A percentile compares a stretch with the other conserved stretches of the same genome.
These are phyloP conservation scores for Aspergillus niger DNA, from an alignment of 2,329 filamentous ascomycete genomes.

Conservation along the genomic window DNA sequence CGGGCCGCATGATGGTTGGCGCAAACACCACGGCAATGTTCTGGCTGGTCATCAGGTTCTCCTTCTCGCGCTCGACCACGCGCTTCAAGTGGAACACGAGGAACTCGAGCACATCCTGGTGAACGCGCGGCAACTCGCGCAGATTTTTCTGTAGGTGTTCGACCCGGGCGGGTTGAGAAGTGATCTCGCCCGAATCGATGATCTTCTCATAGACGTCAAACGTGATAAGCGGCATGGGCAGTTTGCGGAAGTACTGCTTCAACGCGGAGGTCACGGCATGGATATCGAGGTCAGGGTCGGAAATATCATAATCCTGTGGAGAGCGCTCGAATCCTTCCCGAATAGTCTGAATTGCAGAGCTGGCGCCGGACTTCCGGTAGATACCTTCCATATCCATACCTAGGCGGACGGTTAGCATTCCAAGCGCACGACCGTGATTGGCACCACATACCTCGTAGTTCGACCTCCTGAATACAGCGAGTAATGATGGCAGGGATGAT, in stretches of 20 bases:
- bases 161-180: slow-evolving; percentile 67
- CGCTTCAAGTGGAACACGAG: slow-evolving; percentile 89
- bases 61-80: slow-evolving; percentile 77
- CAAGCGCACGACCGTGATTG: background rate
- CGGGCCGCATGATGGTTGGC: slow-evolving; percentile 92
- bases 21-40: slow-evolving; percentile 97
- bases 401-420: slow-evolving; percentile 28
- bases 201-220: slow-evolving; percentile 90
- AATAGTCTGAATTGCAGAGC: slow-evolving; percentile 84
- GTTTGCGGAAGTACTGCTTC: slow-evolving; percentile 96
- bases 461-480: slow-evolving; percentile 94
- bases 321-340: slow-evolving; percentile 88
- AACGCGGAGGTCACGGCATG: slow-evolving; percentile 92
- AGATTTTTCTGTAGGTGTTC: slow-evolving; percentile 72
- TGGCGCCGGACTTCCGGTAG: slow-evolving; percentile 95
- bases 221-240: slow-evolving; percentile 85
- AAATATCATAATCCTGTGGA: slow-evolving; percentile 78
- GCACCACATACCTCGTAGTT: slow-evolving; percentile 67
- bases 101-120: slow-evolving; percentile 89
- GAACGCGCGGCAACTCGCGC: slow-evolving; percentile 75
- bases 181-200: slow-evolving; percentile 67
- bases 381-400: slow-evolving; percentile 95
- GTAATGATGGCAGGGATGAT: slow-evolving; percentile 89
- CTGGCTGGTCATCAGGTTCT: slow-evolving; percentile 95
- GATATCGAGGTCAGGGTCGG: slow-evolving; percentile 90